Percentiles rank a stretch among this genome's conserved stretches.
These are phyloP conservation scores for Claviceps pazoutovae DNA, from an alignment of 2,329 filamentous ascomycete species.

Conservation along the genomic window DNA sequence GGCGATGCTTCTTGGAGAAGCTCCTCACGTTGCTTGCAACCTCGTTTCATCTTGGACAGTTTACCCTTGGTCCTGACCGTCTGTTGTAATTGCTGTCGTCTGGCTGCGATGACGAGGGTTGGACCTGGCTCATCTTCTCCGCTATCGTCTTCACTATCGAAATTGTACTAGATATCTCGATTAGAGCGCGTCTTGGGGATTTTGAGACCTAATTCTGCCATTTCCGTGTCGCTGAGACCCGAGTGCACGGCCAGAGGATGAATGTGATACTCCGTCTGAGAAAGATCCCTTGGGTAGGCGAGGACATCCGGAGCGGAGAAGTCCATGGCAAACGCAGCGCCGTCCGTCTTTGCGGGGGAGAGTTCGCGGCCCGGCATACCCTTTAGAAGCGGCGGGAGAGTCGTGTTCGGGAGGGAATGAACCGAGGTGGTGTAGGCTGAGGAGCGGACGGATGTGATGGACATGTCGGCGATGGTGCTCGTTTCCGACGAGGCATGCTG, in stretches of 20 bases:
- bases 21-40: constrained; percentile 7
- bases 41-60: constrained; percentile 3
- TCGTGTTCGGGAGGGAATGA: constrained; percentile 5
- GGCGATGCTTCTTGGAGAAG: constrained; percentile 8
- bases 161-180: constrained; percentile 24
- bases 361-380: constrained; percentile 26
- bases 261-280: constrained; percentile 19
- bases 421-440: constrained; percentile 1
- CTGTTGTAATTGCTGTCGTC: not conserved
- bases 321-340: constrained; percentile 21
- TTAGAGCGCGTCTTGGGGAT: constrained; percentile 19
- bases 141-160: constrained; percentile 20
- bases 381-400: constrained; percentile 28
- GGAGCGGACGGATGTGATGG: constrained; percentile 1
- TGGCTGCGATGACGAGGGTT: not conserved
- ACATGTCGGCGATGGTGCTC: constrained; percentile 1
- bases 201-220: constrained; percentile 19
- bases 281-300: constrained; percentile 21
- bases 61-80: not conserved
- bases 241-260: constrained; percentile 22
- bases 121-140: constrained; percentile 8
- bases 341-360: constrained; percentile 23
- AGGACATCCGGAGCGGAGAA: constrained; percentile 16
- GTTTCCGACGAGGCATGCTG: constrained; percentile 1
- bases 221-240: constrained; percentile 12